A percentile compares a stretch with the other conserved stretches of the same genome.
phyloP scores from a whole-genome alignment of 164 flowering plant genomes.

The Magnolia changhungtana region DNA sequence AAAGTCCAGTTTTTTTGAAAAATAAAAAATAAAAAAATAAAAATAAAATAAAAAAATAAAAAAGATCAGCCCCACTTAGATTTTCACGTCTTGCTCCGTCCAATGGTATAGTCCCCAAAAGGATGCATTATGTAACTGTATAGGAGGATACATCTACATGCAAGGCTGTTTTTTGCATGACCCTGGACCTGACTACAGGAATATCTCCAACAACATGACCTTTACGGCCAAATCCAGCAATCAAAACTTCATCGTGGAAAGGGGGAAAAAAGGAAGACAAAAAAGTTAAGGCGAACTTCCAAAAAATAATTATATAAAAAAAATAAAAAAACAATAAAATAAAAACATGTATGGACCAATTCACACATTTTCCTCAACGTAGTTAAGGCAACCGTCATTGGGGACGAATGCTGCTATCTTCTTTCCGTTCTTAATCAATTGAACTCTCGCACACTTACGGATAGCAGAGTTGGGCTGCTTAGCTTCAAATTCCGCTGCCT shows the following conservation, averaged over 20 bases:
- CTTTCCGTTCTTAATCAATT: slow-evolving; percentile 61
- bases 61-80: too few species aligned
- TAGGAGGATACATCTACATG: too few species aligned
- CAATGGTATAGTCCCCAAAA: too few species aligned
- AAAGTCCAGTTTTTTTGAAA: too few species aligned
- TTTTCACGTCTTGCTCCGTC: too few species aligned
- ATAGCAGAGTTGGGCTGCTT: slow-evolving; percentile 74
- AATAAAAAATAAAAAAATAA: too few species aligned
- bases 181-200: slow-evolving; percentile 67
- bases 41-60: too few species aligned
- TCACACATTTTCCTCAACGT: slow-evolving; percentile 58
- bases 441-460: slow-evolving; percentile 61
- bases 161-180: slow-evolving; percentile 2
- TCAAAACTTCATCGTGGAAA: slow-evolving; percentile 55
- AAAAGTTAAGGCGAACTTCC: neutral
- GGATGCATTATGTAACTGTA: too few species aligned
- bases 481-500: slow-evolving; percentile 59
- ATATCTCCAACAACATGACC: slow-evolving; percentile 72
- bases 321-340: neutral
- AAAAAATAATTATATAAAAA: too few species aligned
- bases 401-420: slow-evolving; percentile 68
- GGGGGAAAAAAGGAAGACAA: neutral
- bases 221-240: slow-evolving; percentile 64
- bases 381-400: slow-evolving; percentile 65
- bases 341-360: too few species aligned